Percentiles rank a stretch among this genome's conserved stretches.
Evolutionary conservation across 2,329 filamentous ascomycete genomes (phyloP).

Genomic region (Paracoccidioides brasiliensis): DNA sequence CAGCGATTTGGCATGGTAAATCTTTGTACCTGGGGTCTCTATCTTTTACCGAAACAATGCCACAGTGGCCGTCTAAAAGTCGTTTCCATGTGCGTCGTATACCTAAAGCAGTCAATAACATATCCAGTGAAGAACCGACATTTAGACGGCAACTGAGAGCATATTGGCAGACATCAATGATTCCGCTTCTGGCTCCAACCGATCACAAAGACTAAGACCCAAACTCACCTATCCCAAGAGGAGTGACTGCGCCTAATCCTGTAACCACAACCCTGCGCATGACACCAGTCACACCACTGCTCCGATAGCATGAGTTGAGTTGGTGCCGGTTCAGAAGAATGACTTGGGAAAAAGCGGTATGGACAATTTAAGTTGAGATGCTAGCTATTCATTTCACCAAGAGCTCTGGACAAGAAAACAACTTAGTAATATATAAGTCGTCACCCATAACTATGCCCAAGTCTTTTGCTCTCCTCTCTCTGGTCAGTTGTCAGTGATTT

Average conservation of each 20-base stretch:
- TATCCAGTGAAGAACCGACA: neutral
- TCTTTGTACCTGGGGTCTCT: conserved; percentile 52
- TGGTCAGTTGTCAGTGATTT: too few relatives aligned
- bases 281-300: conserved; percentile 11
- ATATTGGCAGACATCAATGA: neutral
- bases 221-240: conserved; percentile 58
- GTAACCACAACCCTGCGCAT: conserved; percentile 65
- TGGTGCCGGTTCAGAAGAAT: neutral
- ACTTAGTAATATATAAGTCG: too few relatives aligned
- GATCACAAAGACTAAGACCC: neutral
- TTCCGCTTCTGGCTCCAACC: neutral
- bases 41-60: conserved; percentile 59
- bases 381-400: too few relatives aligned
- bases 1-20: conserved; percentile 75
- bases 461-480: too few relatives aligned
- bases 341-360: neutral
- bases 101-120: conserved; percentile 31
- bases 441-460: too few relatives aligned
- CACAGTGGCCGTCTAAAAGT: conserved; percentile 65
- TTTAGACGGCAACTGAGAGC: neutral
- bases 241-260: conserved; percentile 68
- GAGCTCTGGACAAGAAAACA: too few relatives aligned
- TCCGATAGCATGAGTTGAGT: neutral
- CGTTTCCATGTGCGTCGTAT: conserved; percentile 66
- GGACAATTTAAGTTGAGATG: too few relatives aligned